Evolutionary conservation across 2,329 filamentous ascomycete genomes (phyloP).

Genomic region (Rugonectria rugulosa): DNA sequence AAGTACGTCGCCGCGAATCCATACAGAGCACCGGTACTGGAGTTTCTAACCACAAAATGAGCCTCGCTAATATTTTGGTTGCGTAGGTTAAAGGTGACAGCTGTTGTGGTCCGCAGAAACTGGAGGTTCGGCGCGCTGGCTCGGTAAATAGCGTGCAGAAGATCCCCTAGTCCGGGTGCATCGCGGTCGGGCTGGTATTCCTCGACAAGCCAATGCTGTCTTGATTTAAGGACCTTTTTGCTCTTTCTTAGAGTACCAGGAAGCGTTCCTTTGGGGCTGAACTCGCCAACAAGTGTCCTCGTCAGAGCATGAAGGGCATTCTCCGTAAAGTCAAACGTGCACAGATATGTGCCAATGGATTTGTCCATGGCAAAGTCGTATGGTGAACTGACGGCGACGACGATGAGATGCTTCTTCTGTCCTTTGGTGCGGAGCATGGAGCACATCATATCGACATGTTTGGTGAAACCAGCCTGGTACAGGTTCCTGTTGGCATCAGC

Average conservation of each 20-base stretch:
- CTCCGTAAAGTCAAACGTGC: constrained; percentile 96
- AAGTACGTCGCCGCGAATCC: constrained; percentile 93
- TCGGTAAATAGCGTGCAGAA: constrained; percentile 75
- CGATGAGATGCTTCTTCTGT: constrained; percentile 88
- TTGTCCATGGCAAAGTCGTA: constrained; percentile 97
- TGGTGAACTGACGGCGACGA: constrained; percentile 91
- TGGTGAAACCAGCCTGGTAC: constrained; percentile 94
- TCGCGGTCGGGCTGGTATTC: constrained; percentile 85
- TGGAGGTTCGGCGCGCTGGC: constrained; percentile 70
- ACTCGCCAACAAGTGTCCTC: constrained; percentile 82
- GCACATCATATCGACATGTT: constrained; percentile 96
- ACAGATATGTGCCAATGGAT: constrained; percentile 89
- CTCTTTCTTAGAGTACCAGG: constrained; percentile 84
- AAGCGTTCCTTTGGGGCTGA: constrained; percentile 64
- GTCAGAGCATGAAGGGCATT: constrained; percentile 87
- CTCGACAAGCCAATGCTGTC: constrained; percentile 94
- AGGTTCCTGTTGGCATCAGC: constrained; percentile 94
- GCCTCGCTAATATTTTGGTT: constrained; percentile 76
- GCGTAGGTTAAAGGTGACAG: constrained; percentile 78
- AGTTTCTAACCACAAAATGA: constrained; percentile 93
- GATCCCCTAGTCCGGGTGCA: constrained; percentile 72
- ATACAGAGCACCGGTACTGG: constrained; percentile 88
- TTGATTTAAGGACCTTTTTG: constrained; percentile 86
- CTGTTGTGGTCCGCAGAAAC: constrained; percentile 73
- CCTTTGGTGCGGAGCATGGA: constrained; percentile 79